A percentile compares a stretch with the other conserved stretches of the same genome.
phyloP scores from a whole-genome alignment of 208 protist species.

The Leishmania martiniquensis region DNA sequence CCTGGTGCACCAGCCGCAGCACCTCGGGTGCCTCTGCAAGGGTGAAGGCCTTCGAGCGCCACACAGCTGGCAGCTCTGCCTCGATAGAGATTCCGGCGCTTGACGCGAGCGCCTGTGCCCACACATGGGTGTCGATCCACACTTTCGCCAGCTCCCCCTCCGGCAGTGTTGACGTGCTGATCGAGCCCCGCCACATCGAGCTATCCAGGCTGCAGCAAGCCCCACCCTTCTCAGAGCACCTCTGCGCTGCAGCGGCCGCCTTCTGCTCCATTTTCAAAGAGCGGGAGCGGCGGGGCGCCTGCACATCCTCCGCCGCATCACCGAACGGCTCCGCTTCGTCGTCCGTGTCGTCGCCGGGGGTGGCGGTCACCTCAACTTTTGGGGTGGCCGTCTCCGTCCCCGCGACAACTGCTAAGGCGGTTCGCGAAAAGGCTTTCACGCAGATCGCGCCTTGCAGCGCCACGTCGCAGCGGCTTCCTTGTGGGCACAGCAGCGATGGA shows the following conservation, averaged over 20 bases:
- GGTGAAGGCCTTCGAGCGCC: slow-evolving; percentile 83
- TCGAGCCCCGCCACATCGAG: slow-evolving; percentile 57
- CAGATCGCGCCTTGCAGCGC: slow-evolving; percentile 60
- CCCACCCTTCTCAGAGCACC: not conserved
- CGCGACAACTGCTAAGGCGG: slow-evolving; percentile 19
- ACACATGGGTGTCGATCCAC: slow-evolving; percentile 68
- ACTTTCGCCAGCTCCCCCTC: slow-evolving; percentile 65
- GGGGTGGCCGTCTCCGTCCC: not conserved
- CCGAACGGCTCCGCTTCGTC: slow-evolving; percentile 9
- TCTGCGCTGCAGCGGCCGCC: not conserved
- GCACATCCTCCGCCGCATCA: not conserved
- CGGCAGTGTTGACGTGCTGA: slow-evolving; percentile 44
- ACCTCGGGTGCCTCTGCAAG: slow-evolving; percentile 77
- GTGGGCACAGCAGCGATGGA: slow-evolving; percentile 69
- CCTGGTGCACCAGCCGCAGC: slow-evolving; percentile 63
- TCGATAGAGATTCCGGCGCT: slow-evolving; percentile 68
- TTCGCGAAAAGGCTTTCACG: slow-evolving; percentile 75
- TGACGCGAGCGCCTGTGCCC: slow-evolving; percentile 76
- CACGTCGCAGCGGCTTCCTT: slow-evolving; percentile 75
- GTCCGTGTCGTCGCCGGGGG: slow-evolving; percentile 9
- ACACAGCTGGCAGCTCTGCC: slow-evolving; percentile 73
- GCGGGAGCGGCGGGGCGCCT: not conserved
- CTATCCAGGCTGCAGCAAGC: slow-evolving; percentile 26
- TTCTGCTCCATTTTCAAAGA: not conserved
- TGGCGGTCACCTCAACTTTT: not conserved